Conservation (phyloP, 2,329 filamentous ascomycete species). For the Tothia fuscella region DNA sequence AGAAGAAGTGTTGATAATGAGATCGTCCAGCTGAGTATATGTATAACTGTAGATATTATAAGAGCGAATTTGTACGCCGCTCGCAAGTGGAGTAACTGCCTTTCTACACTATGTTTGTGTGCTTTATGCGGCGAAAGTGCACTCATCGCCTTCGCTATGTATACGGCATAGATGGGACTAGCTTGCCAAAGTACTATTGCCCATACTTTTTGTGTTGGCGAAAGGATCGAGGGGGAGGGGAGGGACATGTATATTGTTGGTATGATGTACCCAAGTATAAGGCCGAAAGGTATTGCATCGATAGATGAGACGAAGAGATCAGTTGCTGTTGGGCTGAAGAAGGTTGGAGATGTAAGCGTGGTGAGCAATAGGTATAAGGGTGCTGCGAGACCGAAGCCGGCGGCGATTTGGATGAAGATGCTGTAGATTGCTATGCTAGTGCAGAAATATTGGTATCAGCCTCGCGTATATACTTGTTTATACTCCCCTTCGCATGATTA, state of each 20-base stretch:
- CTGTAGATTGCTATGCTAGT: neutral
- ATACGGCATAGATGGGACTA: neutral
- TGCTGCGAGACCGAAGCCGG: neutral
- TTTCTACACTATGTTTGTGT: neutral
- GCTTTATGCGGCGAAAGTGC: neutral
- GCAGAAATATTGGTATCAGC: too few species aligned
- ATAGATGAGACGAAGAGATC: constrained; percentile 1
- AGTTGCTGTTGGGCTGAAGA: neutral
- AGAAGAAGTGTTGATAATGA: neutral
- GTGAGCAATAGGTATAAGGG: constrained; percentile 3
- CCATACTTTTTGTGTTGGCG: constrained; percentile 1
- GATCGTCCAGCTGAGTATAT: neutral
- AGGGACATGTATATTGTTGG: neutral
- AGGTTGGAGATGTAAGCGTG: constrained; percentile 2
- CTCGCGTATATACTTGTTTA: too few species aligned
- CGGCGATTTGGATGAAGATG: constrained; percentile 5
- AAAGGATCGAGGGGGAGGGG: neutral
- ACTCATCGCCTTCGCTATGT: constrained; percentile 1
- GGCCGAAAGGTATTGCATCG: constrained; percentile 5
- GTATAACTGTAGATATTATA: neutral
- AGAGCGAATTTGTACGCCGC: constrained; percentile 6
- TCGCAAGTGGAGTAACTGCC: constrained; percentile 2
- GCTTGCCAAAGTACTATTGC: constrained; percentile 6
- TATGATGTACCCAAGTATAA: neutral
- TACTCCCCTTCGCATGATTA: too few species aligned